Evolutionary conservation across 371 early-diverging fungal species (phyloP).

Genomic region (Saksenaea oblongispora): DNA sequence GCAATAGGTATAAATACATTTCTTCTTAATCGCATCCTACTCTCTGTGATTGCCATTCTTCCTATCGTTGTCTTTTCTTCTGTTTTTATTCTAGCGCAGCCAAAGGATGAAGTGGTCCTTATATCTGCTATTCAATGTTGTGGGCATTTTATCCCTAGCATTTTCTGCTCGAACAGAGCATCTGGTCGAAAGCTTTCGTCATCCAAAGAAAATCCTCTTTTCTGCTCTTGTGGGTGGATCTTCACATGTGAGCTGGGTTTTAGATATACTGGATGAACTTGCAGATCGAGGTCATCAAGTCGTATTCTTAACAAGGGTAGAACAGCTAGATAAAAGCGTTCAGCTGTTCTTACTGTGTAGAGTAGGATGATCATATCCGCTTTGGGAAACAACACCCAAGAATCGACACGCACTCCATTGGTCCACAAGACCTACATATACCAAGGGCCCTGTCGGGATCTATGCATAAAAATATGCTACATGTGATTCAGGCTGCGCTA

Average conservation of each 20-base stretch:
- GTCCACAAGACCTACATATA: no score
- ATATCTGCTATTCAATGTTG: background rate
- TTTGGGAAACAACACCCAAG: slow-evolving; percentile 16
- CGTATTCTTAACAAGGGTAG: slow-evolving; percentile 8
- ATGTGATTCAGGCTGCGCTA: no score
- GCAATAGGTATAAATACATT: no score
- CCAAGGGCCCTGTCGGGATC: no score
- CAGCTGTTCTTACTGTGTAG: background rate
- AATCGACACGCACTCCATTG: no score
- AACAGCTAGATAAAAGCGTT: background rate
- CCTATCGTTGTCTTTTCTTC: background rate
- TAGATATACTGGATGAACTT: slow-evolving; percentile 8
- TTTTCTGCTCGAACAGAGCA: background rate
- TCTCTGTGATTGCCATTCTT: no score
- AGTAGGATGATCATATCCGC: slow-evolving; percentile 19
- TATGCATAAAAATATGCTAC: no score
- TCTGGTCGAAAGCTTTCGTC: background rate
- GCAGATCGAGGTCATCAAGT: slow-evolving; percentile 8
- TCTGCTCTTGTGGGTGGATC: slow-evolving; percentile 4
- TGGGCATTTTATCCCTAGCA: background rate
- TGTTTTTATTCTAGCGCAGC: no score
- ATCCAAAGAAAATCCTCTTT: slow-evolving; percentile 11
- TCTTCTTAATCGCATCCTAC: no score
- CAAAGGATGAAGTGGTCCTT: background rate
- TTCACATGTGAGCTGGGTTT: slow-evolving; percentile 12